Percentiles rank a stretch among this genome's conserved stretches.
phyloP scores from a whole-genome alignment of 1,284 basidiomycete genomes.

The Moesziomyces antarcticus region DNA sequence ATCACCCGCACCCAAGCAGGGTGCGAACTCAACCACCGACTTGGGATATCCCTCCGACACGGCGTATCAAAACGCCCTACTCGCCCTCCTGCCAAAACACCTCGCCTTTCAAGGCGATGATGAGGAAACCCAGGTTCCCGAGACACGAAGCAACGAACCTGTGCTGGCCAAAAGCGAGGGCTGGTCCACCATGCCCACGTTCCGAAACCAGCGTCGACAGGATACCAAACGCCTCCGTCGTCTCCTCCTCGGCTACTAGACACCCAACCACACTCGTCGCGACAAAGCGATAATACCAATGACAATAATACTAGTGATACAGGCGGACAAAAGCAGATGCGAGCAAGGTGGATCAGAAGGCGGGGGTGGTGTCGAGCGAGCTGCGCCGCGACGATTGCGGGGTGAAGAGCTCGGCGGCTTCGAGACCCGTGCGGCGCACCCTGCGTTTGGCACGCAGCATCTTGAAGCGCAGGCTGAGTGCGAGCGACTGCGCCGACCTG shows the following conservation, averaged over 20 bases:
- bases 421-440: constrained; percentile 11
- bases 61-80: constrained; percentile 53
- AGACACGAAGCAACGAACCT: constrained; percentile 3
- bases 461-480: constrained; percentile 43
- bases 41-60: constrained; percentile 43
- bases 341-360: not conserved
- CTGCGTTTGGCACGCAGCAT: constrained; percentile 31
- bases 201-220: constrained; percentile 31
- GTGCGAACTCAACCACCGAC: constrained; percentile 15
- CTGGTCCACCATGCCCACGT: constrained; percentile 20
- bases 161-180: constrained; percentile 19
- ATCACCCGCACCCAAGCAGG: not conserved
- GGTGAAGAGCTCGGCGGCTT: constrained; percentile 13
- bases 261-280: too few relatives aligned
- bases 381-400: constrained; percentile 8
- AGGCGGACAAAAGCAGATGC: not conserved
- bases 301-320: not conserved
- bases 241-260: constrained; percentile 28
- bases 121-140: constrained; percentile 3
- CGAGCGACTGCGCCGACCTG: constrained; percentile 39
- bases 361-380: constrained; percentile 8
- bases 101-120: constrained; percentile 6
- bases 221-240: constrained; percentile 30
- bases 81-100: constrained; percentile 14
- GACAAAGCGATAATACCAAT: not conserved